Conservation (phyloP, 208 protist species). For the Tetramitus jugosus region DNA sequence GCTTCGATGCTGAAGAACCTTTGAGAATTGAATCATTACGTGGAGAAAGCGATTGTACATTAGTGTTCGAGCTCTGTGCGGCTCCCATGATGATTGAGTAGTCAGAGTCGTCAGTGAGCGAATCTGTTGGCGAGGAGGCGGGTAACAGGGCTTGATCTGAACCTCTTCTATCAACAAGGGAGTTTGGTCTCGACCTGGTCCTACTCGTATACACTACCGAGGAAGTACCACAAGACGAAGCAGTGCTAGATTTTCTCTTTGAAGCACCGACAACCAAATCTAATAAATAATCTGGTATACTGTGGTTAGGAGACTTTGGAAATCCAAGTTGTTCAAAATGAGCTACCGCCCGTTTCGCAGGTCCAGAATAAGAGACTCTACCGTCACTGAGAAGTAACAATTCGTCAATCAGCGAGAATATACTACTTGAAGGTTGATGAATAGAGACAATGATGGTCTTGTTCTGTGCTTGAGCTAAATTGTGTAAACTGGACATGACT, state of each 20-base stretch:
- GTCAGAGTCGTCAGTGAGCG: background rate
- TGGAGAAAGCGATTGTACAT: background rate
- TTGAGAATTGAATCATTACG: background rate
- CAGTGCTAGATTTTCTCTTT: background rate
- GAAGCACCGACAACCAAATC: too few species aligned
- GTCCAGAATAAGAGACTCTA: slow-evolving; percentile 64
- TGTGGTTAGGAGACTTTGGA: slow-evolving; percentile 54
- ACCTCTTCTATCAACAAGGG: too few species aligned
- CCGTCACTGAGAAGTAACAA: slow-evolving; percentile 72
- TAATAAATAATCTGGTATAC: slow-evolving; percentile 74
- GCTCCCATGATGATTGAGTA: too few species aligned
- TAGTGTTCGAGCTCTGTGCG: too few species aligned
- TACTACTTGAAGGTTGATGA: slow-evolving; percentile 61
- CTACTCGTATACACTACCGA: too few species aligned
- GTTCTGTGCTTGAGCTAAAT: background rate
- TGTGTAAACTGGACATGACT: slow-evolving; percentile 1
- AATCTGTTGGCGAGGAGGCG: too few species aligned
- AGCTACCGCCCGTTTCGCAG: slow-evolving; percentile 45
- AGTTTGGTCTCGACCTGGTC: too few species aligned
- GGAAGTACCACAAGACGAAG: too few species aligned
- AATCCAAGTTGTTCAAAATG: slow-evolving; percentile 69
- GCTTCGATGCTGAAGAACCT: background rate
- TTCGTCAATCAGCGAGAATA: slow-evolving; percentile 75
- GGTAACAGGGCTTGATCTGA: too few species aligned
- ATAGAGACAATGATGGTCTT: slow-evolving; percentile 45